phyloP scores from a whole-genome alignment of 2,329 filamentous ascomycete genomes.

The Exophiala xenobiotica region DNA sequence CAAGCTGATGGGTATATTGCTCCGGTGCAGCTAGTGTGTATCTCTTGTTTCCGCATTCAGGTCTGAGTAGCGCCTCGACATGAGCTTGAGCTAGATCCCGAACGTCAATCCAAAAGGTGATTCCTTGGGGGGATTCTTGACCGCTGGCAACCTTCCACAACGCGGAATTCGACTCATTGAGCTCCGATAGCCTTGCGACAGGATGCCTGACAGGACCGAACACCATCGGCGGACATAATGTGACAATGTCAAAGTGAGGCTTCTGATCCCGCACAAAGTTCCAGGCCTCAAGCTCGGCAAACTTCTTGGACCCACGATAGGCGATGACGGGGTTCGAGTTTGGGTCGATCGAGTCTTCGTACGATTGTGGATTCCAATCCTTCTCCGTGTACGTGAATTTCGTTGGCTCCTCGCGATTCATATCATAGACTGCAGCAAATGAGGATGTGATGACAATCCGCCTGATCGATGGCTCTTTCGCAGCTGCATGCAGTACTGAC shows the following conservation, averaged over 20 bases:
- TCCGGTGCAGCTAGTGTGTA: conserved; percentile 45
- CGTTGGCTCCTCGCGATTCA: conserved; percentile 32
- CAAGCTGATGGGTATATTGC: conserved; percentile 48
- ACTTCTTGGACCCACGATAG: conserved; percentile 56
- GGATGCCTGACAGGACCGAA: conserved; percentile 48
- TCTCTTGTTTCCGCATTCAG: conserved; percentile 41
- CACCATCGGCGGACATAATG: conserved; percentile 47
- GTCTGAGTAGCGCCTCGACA: conserved; percentile 46
- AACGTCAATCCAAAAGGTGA: conserved; percentile 58
- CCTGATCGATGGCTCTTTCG: conserved; percentile 63
- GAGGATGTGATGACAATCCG: conserved; percentile 71
- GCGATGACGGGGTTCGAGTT: conserved; percentile 33
- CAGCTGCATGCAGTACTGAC: conserved; percentile 60
- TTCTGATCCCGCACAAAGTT: conserved; percentile 38
- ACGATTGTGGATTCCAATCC: conserved; percentile 45
- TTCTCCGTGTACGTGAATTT: conserved; percentile 37
- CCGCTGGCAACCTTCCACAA: conserved; percentile 37
- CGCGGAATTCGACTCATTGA: conserved; percentile 47
- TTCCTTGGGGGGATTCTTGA: conserved; percentile 43
- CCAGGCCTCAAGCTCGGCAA: conserved; percentile 60
- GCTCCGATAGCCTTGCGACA: conserved; percentile 34
- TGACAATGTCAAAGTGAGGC: conserved; percentile 45
- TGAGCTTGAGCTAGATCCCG: conserved; percentile 50
- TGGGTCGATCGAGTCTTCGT: conserved; percentile 39
- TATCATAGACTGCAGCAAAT: conserved; percentile 65